Percentiles rank a stretch among this genome's conserved stretches.
Evolutionary conservation across 257 asterid species (phyloP).

Genomic region (Scutellaria minor): DNA sequence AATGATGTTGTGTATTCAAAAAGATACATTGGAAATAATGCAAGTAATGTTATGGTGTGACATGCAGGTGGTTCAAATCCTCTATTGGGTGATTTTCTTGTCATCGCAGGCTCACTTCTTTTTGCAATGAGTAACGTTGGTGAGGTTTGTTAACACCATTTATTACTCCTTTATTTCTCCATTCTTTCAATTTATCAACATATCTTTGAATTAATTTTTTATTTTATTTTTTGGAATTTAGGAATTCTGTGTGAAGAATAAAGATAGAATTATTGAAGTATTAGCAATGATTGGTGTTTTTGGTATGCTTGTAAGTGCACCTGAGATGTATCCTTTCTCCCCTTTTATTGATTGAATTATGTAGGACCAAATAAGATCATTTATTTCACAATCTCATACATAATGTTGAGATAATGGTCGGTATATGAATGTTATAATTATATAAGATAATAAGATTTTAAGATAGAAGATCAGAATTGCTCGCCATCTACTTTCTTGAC

Average conservation of each 20-base stretch:
- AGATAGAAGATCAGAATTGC: too few species aligned
- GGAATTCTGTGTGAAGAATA: slow-evolving; percentile 83
- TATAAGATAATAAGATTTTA: too few species aligned
- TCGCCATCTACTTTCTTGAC: slow-evolving; percentile 26
- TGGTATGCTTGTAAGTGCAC: slow-evolving; percentile 67
- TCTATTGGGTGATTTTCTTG: slow-evolving; percentile 72
- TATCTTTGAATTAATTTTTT: too few species aligned
- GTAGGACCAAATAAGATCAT: too few species aligned
- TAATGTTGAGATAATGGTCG: too few species aligned
- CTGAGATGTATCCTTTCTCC: slow-evolving; percentile 67
- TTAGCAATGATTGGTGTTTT: slow-evolving; percentile 73
- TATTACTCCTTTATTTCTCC: too few species aligned
- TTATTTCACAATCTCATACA: too few species aligned
- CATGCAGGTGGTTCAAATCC: slow-evolving; percentile 72
- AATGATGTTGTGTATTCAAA: too few species aligned
- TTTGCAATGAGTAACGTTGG: slow-evolving; percentile 74
- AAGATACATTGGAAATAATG: too few species aligned
- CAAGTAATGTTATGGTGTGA: too few species aligned
- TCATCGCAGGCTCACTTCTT: slow-evolving; percentile 61
- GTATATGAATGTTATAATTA: too few species aligned
- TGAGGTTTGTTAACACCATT: slow-evolving; percentile 47
- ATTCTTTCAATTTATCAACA: neutral
- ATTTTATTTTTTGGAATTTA: slow-evolving; percentile 21
- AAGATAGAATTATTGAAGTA: slow-evolving; percentile 61
- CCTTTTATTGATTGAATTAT: too few species aligned